Evolutionary conservation across 176 grass and related monocot genomes (phyloP).

Genomic region (Chrysopogon serrulatus): DNA sequence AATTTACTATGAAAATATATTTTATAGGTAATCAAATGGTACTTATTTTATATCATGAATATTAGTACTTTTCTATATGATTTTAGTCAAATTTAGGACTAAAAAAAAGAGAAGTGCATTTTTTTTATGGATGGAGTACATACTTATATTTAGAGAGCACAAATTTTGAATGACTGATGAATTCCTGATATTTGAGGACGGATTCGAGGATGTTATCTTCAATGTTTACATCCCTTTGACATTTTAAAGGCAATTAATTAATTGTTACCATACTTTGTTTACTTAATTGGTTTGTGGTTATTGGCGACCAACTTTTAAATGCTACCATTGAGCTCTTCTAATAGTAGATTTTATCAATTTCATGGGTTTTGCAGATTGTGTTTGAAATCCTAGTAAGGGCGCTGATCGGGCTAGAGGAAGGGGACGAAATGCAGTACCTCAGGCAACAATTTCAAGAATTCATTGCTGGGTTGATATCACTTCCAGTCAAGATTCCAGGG

Average conservation of each 20-base stretch:
- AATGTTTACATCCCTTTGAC: not conserved
- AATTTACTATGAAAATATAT: too few species aligned
- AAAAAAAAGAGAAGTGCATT: too few species aligned
- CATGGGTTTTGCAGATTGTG: conserved; percentile 47
- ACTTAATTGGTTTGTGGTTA: not conserved
- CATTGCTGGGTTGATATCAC: conserved; percentile 81
- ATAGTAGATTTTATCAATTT: not conserved
- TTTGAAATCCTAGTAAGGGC: conserved; percentile 80
- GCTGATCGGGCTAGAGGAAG: conserved; percentile 72
- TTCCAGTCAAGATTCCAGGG: conserved; percentile 86
- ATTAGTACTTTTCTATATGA: too few species aligned
- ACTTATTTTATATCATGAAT: too few species aligned
- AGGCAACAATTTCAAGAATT: conserved; percentile 90
- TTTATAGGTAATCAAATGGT: too few species aligned
- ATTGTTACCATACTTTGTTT: not conserved
- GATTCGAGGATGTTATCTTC: not conserved
- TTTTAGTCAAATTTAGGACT: too few species aligned
- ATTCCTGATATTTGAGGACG: not conserved
- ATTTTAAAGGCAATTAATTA: not conserved
- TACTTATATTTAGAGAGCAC: too few species aligned
- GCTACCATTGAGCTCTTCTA: not conserved
- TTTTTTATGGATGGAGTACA: too few species aligned
- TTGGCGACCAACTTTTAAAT: not conserved
- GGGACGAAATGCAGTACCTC: conserved; percentile 74
- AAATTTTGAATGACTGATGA: too few species aligned